These are phyloP conservation scores for Drosera spatulata DNA, from an alignment of 179 eudicot genomes.

Conservation along the genomic window DNA sequence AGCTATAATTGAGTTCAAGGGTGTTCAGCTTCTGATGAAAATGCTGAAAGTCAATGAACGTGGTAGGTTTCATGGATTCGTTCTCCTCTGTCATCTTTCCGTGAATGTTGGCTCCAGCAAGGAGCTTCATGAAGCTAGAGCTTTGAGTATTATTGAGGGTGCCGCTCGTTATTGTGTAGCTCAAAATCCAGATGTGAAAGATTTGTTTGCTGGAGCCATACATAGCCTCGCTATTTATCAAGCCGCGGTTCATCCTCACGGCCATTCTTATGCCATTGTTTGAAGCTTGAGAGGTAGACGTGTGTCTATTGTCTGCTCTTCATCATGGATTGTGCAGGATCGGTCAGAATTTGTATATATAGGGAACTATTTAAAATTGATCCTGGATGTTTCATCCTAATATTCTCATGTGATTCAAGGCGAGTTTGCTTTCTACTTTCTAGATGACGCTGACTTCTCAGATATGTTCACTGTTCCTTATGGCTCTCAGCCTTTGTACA, in stretches of 20 bases:
- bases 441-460: too few relatives aligned
- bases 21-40: conserved; percentile 41
- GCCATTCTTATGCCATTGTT: conserved; percentile 18
- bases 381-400: too few relatives aligned
- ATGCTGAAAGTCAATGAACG: conserved; percentile 35
- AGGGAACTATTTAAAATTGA: too few relatives aligned
- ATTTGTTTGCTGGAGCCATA: conserved; percentile 35
- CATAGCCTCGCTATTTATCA: conserved; percentile 51
- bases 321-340: conserved; percentile 9
- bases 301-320: conserved; percentile 2
- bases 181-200: conserved; percentile 32
- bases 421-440: too few relatives aligned
- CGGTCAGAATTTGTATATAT: too few relatives aligned
- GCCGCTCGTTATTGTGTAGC: conserved; percentile 34
- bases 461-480: too few relatives aligned
- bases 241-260: conserved; percentile 36
- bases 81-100: conserved; percentile 47
- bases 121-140: conserved; percentile 49
- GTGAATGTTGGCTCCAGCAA: conserved; percentile 48
- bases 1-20: conserved; percentile 42
- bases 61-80: conserved; percentile 28
- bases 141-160: conserved; percentile 40
- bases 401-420: too few relatives aligned
- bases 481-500: too few relatives aligned
- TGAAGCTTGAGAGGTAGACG: conserved; percentile 9